phyloP scores from a whole-genome alignment of 108 stramenopile species.

The Epipyxis sp. region DNA sequence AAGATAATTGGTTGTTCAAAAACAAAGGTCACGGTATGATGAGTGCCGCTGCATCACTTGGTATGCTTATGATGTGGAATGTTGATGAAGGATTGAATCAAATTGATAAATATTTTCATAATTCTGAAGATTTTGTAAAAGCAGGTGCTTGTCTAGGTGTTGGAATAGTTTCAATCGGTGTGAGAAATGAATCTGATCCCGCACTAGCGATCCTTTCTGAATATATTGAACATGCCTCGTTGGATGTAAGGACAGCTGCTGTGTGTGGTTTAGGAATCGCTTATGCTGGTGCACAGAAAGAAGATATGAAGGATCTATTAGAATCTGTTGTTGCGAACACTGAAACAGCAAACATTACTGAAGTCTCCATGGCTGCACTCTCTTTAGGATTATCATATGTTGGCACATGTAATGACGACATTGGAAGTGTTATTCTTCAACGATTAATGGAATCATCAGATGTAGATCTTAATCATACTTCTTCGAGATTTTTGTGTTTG shows the following conservation, averaged over 20 bases:
- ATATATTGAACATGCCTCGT: conserved; percentile 63
- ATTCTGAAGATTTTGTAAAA: conserved; percentile 88
- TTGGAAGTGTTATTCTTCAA: conserved; percentile 87
- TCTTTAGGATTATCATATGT: conserved; percentile 94
- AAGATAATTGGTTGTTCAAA: conserved; percentile 56
- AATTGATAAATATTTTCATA: conserved; percentile 95
- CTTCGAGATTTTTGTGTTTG: conserved; percentile 80
- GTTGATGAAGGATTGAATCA: conserved; percentile 97
- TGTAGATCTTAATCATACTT: conserved; percentile 87
- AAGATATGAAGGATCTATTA: conserved; percentile 88
- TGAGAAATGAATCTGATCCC: conserved; percentile 94
- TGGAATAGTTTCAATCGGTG: conserved; percentile 86
- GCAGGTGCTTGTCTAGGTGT: conserved; percentile 96
- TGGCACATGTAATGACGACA: conserved; percentile 88
- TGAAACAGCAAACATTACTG: background rate
- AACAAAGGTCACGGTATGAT: conserved; percentile 99
- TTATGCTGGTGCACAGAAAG: conserved; percentile 87
- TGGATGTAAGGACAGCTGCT: conserved; percentile 75
- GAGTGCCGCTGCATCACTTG: conserved; percentile 92
- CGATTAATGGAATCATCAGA: conserved; percentile 96
- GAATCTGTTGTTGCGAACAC: conserved; percentile 67
- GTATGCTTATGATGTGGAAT: conserved; percentile 94
- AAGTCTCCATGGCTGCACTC: conserved; percentile 63
- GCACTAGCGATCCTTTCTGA: conserved; percentile 88
- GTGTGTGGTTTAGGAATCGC: conserved; percentile 92